phyloP scores from a whole-genome alignment of 352 stramenopile species.

The Phytophthora idaei region DNA sequence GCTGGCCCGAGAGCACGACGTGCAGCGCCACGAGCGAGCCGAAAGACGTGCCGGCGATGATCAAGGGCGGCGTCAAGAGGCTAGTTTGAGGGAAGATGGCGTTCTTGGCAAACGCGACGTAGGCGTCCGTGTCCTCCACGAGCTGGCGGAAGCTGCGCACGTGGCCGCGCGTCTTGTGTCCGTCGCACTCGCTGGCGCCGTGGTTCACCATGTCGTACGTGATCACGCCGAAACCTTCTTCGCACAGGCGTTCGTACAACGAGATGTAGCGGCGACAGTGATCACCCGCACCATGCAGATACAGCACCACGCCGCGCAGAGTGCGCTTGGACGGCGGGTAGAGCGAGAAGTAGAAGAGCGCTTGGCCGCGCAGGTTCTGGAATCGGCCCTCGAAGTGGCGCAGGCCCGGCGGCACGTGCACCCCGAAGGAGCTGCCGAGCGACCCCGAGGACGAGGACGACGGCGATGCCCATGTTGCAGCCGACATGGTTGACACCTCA shows the following conservation, averaged over 20 bases:
- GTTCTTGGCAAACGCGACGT: slow-evolving; percentile 43
- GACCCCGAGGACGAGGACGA: slow-evolving; percentile 20
- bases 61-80: slow-evolving; percentile 29
- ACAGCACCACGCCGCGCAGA: slow-evolving; percentile 50
- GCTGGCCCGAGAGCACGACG: slow-evolving; percentile 43
- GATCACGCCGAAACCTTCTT: slow-evolving; percentile 44
- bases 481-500: slow-evolving; percentile 8
- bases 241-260: slow-evolving; percentile 48
- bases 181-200: slow-evolving; percentile 45
- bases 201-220: slow-evolving; percentile 52
- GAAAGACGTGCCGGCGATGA: slow-evolving; percentile 67
- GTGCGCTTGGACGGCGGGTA: slow-evolving; percentile 27
- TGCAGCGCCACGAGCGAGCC: slow-evolving; percentile 57
- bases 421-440: slow-evolving; percentile 17
- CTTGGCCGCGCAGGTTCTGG: slow-evolving; percentile 39
- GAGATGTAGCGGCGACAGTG: slow-evolving; percentile 48
- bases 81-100: slow-evolving; percentile 31
- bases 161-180: slow-evolving; percentile 37
- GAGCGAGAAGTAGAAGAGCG: slow-evolving; percentile 45
- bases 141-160: slow-evolving; percentile 44
- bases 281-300: slow-evolving; percentile 47
- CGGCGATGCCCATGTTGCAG: slow-evolving; percentile 11
- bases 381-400: slow-evolving; percentile 39
- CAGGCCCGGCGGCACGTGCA: slow-evolving; percentile 37
- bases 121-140: slow-evolving; percentile 51